phyloP scores from a whole-genome alignment of 768 basidiomycete species.

The Suillus sp. region DNA sequence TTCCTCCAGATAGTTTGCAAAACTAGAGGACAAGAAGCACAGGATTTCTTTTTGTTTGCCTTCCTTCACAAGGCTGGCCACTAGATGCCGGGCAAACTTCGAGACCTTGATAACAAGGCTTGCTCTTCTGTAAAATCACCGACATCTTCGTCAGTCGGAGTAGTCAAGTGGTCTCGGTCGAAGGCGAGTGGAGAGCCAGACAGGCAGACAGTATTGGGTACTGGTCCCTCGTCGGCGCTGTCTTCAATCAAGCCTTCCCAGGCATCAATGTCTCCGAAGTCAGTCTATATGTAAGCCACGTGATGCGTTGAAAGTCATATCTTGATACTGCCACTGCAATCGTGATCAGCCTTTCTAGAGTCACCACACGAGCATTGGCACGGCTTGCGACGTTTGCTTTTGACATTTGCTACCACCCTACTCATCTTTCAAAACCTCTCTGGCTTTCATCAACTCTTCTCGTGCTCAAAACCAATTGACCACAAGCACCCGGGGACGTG shows the following conservation, averaged over 20 bases:
- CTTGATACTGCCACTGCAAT: constrained; percentile 9
- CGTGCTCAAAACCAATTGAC: background rate
- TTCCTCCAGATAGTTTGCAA: constrained; percentile 79
- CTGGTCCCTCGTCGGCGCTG: constrained; percentile 49
- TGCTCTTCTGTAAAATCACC: constrained; percentile 60
- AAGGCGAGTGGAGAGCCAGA: constrained; percentile 20
- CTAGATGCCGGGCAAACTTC: constrained; percentile 69
- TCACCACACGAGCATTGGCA: constrained; percentile 2
- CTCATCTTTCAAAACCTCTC: background rate
- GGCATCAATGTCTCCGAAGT: constrained; percentile 60
- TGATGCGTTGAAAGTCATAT: constrained; percentile 1
- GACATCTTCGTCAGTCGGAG: constrained; percentile 32
- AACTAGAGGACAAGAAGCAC: constrained; percentile 79
- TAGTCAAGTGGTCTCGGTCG: constrained; percentile 28
- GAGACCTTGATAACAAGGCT: constrained; percentile 69
- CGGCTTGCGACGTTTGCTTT: background rate
- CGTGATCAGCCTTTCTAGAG: constrained; percentile 4
- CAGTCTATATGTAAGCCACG: constrained; percentile 1
- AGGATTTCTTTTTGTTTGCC: constrained; percentile 72
- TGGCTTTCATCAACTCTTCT: background rate
- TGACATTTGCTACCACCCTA: background rate
- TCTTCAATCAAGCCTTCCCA: constrained; percentile 81
- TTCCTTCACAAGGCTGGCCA: constrained; percentile 91
- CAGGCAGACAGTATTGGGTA: constrained; percentile 25
- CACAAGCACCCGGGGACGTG: constrained; percentile 22